phyloP scores from a whole-genome alignment of 2,329 filamentous ascomycete genomes.

The Fusarium xyrophilum region DNA sequence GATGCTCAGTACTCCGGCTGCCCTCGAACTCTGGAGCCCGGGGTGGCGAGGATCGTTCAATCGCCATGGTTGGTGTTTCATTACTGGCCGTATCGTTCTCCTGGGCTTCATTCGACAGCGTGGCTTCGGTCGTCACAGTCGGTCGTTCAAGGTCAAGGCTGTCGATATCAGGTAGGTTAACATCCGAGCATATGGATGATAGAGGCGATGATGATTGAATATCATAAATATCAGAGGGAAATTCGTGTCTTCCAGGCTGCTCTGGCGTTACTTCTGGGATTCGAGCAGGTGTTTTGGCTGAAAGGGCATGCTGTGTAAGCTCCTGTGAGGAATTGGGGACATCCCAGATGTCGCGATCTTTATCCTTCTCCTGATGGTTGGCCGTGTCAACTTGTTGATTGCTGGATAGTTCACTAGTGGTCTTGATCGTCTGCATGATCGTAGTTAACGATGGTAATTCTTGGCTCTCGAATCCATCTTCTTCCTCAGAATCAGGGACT shows the following conservation, averaged over 20 bases:
- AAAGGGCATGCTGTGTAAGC: background rate
- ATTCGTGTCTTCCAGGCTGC: background rate
- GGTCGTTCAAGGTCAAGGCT: conserved; percentile 16
- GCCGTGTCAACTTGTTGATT: background rate
- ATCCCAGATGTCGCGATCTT: conserved; percentile 46
- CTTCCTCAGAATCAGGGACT: conserved; percentile 60
- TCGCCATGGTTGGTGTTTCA: conserved; percentile 49
- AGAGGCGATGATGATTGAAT: conserved; percentile 45
- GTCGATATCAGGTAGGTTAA: conserved; percentile 35
- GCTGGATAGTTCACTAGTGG: background rate
- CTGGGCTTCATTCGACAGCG: background rate
- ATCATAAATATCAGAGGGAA: background rate
- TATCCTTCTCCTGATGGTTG: conserved; percentile 7
- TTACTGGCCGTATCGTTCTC: conserved; percentile 35
- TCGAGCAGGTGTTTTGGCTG: conserved; percentile 4
- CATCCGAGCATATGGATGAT: conserved; percentile 45
- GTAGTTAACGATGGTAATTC: conserved; percentile 22
- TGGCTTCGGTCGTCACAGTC: background rate
- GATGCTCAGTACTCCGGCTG: background rate
- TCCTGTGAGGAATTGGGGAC: conserved; percentile 48
- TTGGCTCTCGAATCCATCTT: conserved; percentile 52
- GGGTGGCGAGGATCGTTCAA: conserved; percentile 46
- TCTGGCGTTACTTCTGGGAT: conserved; percentile 4
- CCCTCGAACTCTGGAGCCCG: conserved; percentile 39
- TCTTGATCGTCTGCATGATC: conserved; percentile 5